These are phyloP conservation scores for Agapanthus africanus DNA, from an alignment of 106 monocot species.

Conservation along the genomic window DNA sequence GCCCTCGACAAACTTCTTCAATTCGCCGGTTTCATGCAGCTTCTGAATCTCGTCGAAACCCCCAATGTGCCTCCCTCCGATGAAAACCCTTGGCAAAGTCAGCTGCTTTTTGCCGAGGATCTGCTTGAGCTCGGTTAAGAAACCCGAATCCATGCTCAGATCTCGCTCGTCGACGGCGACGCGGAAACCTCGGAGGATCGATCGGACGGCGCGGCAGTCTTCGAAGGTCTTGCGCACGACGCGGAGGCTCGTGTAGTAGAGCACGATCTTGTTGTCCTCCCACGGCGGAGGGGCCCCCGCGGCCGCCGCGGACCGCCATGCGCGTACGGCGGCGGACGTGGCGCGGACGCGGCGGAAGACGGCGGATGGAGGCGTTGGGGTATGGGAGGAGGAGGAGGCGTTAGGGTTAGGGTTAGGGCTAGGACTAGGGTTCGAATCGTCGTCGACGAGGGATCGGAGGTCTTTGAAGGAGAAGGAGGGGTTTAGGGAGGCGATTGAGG, in stretches of 20 bases:
- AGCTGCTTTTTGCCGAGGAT: constrained; percentile 17
- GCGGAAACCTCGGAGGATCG: constrained; percentile 52
- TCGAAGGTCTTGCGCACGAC: constrained; percentile 50
- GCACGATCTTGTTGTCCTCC: constrained; percentile 29
- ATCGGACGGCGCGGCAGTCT: constrained; percentile 51
- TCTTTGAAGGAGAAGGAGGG: background rate
- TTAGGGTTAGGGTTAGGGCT: no score
- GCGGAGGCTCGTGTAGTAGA: constrained; percentile 68
- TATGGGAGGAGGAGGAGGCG: constrained; percentile 16
- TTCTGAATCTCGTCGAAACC: constrained; percentile 70
- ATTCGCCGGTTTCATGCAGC: constrained; percentile 67
- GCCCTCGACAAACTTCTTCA: constrained; percentile 36
- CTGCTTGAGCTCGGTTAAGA: constrained; percentile 45
- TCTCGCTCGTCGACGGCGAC: constrained; percentile 58
- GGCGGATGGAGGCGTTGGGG: background rate
- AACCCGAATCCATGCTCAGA: constrained; percentile 45
- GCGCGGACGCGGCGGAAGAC: background rate
- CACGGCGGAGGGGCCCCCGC: constrained; percentile 8
- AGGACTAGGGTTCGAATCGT: no score
- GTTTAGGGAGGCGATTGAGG: no score
- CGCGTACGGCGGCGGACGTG: constrained; percentile 12
- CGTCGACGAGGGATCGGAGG: constrained; percentile 1
- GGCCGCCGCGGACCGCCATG: constrained; percentile 6
- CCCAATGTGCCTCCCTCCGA: constrained; percentile 63
- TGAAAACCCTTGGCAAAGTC: constrained; percentile 54